Conservation (phyloP, 108 stramenopile genomes). For the Nannochloropsis granulata region DNA sequence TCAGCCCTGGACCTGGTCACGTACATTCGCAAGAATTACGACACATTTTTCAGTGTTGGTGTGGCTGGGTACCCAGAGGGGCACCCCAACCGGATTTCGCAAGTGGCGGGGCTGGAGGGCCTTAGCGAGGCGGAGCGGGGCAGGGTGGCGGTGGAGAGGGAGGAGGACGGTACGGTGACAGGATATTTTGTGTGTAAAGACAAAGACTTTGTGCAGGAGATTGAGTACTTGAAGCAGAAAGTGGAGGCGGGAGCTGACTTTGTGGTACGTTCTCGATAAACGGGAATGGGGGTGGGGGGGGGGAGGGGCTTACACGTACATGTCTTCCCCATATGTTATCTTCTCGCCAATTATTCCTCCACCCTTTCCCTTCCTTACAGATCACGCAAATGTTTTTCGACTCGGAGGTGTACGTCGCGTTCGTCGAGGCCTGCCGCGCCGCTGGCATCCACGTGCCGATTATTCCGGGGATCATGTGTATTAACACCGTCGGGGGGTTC, state of each 20-base stretch:
- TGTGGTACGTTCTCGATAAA: neutral
- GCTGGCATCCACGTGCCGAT: constrained; percentile 77
- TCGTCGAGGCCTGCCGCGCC: constrained; percentile 70
- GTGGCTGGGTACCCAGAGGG: constrained; percentile 99
- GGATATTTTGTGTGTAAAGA: constrained; percentile 64
- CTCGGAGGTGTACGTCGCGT: constrained; percentile 65
- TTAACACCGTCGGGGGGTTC: constrained; percentile 90
- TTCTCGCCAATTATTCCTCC: constrained; percentile 1
- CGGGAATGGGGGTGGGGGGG: neutral
- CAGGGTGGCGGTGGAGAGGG: constrained; percentile 53
- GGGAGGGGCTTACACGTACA: neutral
- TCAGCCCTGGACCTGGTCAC: constrained; percentile 89
- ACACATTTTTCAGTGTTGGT: constrained; percentile 70
- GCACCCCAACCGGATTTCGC: constrained; percentile 78
- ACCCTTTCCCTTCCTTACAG: constrained; percentile 41
- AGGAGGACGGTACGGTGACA: constrained; percentile 46
- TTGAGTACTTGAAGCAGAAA: constrained; percentile 91
- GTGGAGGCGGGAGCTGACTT: constrained; percentile 74
- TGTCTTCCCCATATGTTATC: neutral
- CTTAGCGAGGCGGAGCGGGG: constrained; percentile 60
- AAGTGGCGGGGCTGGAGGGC: constrained; percentile 42
- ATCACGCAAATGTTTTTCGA: constrained; percentile 99
- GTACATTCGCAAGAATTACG: constrained; percentile 78
- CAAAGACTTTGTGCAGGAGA: constrained; percentile 85
- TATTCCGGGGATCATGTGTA: constrained; percentile 96